phyloP scores from a whole-genome alignment of 441 rosid species.

The Caryocar brasiliense region DNA sequence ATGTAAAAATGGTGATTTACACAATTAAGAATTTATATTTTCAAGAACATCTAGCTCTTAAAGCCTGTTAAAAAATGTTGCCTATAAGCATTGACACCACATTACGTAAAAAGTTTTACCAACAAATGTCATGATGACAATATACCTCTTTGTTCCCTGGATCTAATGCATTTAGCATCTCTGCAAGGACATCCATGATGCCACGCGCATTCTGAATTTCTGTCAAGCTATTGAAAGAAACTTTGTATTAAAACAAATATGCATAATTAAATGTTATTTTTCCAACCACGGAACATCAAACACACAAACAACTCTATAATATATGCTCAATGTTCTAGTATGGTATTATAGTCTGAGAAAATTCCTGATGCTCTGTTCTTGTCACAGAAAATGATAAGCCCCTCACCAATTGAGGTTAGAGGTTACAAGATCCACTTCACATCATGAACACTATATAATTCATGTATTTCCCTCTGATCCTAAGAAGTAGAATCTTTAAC shows the following conservation, averaged over 20 bases:
- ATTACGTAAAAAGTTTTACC: neutral
- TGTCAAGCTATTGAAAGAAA: conserved; percentile 55
- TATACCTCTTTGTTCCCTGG: conserved; percentile 86
- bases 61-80: neutral
- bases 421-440: no score
- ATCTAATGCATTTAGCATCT: conserved; percentile 91
- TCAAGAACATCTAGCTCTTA: neutral
- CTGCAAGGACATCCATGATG: conserved; percentile 91
- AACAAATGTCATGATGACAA: neutral
- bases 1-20: neutral
- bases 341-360: no score
- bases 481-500: no score
- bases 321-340: no score
- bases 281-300: no score
- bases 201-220: conserved; percentile 99
- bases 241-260: conserved; percentile 15
- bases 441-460: no score
- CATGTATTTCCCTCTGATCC: no score
- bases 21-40: neutral
- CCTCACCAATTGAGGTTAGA: no score
- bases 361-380: no score
- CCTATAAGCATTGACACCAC: neutral
- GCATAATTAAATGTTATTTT: no score
- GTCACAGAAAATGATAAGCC: no score
- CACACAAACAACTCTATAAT: no score